Percentiles rank a stretch among this genome's conserved stretches.
These are phyloP conservation scores for Taphrina communis DNA, from an alignment of 1,139 yeast genomes.

Conservation along the genomic window DNA sequence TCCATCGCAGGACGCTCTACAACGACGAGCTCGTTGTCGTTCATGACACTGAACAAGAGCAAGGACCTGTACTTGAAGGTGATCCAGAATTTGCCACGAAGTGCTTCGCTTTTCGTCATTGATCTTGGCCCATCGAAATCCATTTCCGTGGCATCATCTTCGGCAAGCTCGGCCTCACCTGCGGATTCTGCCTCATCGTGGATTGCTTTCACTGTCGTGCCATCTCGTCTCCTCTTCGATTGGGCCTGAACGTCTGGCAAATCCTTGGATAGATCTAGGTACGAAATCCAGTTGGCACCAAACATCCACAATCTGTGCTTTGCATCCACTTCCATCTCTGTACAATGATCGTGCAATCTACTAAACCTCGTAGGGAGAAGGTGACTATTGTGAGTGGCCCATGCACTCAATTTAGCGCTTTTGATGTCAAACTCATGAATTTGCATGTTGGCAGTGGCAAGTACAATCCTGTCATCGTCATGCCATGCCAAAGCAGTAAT, in stretches of 20 bases:
- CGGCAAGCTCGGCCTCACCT: constrained; percentile 36
- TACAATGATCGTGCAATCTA: constrained; percentile 69
- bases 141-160: constrained; percentile 23
- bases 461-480: constrained; percentile 49
- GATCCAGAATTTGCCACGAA: constrained; percentile 66
- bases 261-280: constrained; percentile 69
- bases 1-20: constrained; percentile 75
- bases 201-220: constrained; percentile 12
- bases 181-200: constrained; percentile 3
- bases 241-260: constrained; percentile 55
- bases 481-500: constrained; percentile 72
- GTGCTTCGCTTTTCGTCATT: constrained; percentile 20
- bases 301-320: constrained; percentile 68
- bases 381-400: constrained; percentile 83
- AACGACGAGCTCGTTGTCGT: constrained; percentile 66
- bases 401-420: constrained; percentile 60
- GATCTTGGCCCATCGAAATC: constrained; percentile 13
- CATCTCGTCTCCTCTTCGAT: constrained; percentile 5
- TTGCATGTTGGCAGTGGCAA: constrained; percentile 75
- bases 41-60: constrained; percentile 65
- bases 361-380: constrained; percentile 71
- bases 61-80: constrained; percentile 79
- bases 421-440: constrained; percentile 67
- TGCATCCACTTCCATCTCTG: constrained; percentile 64
- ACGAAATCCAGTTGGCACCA: constrained; percentile 85